Percentiles rank a stretch among this genome's conserved stretches.
Evolutionary conservation across 2,329 filamentous ascomycete species (phyloP).

Genomic region (Claviceps cyperi): DNA sequence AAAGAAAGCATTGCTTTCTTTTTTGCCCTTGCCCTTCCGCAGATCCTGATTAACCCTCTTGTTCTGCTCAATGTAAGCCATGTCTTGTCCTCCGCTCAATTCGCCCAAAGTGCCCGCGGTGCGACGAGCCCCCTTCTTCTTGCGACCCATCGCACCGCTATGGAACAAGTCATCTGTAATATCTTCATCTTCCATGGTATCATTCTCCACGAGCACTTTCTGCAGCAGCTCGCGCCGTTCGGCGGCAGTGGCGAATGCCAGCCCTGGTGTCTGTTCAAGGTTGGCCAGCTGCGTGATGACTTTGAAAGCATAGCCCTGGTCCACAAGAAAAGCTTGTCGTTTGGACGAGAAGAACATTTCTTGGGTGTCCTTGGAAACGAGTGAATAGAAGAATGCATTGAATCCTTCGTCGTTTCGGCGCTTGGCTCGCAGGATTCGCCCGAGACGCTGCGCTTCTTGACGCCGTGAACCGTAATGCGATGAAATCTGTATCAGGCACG

Average conservation of each 20-base stretch:
- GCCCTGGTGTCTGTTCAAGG: constrained; percentile 66
- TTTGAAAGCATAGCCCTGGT: constrained; percentile 97
- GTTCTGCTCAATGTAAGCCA: constrained; percentile 89
- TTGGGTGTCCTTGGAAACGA: constrained; percentile 92
- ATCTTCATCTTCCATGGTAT: constrained; percentile 58
- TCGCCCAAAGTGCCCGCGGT: constrained; percentile 78
- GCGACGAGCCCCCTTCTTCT: constrained; percentile 48
- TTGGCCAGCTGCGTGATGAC: constrained; percentile 93
- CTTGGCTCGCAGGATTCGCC: constrained; percentile 87
- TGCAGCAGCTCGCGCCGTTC: constrained; percentile 78
- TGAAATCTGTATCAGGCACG: constrained; percentile 91
- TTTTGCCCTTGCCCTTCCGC: constrained; percentile 24
- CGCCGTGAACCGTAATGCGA: constrained; percentile 94
- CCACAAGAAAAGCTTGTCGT: constrained; percentile 89
- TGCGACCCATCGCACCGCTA: constrained; percentile 30
- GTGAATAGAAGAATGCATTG: constrained; percentile 96
- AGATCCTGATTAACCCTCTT: constrained; percentile 44
- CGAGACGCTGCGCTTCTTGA: constrained; percentile 88
- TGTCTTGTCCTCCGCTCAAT: constrained; percentile 81
- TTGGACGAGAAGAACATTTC: constrained; percentile 98
- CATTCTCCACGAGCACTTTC: constrained; percentile 79
- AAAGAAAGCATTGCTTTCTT: constrained; percentile 26
- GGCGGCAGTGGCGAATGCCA: constrained; percentile 64
- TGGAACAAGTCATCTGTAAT: constrained; percentile 33
- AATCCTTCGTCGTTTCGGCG: constrained; percentile 94